phyloP scores from a whole-genome alignment of 2,329 filamentous ascomycete species.

The Graphiopsis chlorocephala region DNA sequence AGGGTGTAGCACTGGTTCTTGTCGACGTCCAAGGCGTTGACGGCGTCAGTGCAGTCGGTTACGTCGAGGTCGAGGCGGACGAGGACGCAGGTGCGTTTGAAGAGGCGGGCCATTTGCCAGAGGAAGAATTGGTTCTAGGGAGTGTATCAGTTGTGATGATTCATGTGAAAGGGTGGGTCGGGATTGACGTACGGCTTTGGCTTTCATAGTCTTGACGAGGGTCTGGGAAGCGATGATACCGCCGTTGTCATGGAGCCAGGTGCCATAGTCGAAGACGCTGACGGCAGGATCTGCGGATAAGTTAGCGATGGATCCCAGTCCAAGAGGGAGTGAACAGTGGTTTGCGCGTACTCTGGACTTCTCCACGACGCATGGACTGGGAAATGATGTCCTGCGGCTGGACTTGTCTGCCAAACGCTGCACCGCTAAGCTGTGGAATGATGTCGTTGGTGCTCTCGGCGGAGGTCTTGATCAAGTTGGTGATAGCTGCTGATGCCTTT shows the following conservation, averaged over 20 bases:
- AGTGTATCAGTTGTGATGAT: background rate
- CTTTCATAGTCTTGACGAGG: background rate
- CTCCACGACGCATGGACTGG: background rate
- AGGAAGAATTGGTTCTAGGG: slow-evolving; percentile 6
- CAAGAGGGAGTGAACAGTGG: too few species aligned
- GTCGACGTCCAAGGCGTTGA: slow-evolving; percentile 3
- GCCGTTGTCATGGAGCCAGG: background rate
- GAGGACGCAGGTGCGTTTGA: slow-evolving; percentile 4
- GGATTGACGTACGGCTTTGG: background rate
- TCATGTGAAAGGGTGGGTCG: background rate
- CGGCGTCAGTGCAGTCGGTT: background rate
- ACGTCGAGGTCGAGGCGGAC: background rate
- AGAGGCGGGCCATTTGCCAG: slow-evolving; percentile 13
- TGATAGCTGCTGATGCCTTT: background rate
- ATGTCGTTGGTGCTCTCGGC: background rate
- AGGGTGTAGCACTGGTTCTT: background rate
- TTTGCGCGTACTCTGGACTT: background rate
- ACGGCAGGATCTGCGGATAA: background rate
- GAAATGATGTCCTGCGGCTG: background rate
- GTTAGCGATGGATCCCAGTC: background rate
- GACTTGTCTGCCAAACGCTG: background rate
- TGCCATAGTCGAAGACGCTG: background rate
- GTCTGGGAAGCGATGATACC: background rate
- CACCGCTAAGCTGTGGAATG: background rate
- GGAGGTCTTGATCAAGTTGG: background rate